Percentiles rank a stretch among this genome's conserved stretches.
These are phyloP conservation scores for Amanita inopinata DNA, from an alignment of 768 basidiomycete genomes.

Conservation along the genomic window DNA sequence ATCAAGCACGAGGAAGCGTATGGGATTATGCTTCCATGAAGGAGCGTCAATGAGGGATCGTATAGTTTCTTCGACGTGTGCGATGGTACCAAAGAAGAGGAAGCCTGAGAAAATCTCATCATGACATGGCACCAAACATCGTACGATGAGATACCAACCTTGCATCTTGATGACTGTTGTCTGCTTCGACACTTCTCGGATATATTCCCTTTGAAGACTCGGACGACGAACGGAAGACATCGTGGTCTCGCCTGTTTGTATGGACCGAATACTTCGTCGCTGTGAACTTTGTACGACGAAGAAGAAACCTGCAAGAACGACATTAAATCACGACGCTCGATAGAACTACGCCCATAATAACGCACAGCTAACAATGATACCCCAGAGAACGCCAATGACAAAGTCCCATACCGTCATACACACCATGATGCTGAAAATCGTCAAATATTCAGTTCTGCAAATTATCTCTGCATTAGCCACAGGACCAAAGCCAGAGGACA, in stretches of 20 bases:
- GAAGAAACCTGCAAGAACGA: conserved; percentile 58
- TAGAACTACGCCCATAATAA: conserved; percentile 4
- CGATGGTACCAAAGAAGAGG: conserved; percentile 91
- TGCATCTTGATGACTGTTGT: conserved; percentile 84
- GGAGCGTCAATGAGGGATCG: conserved; percentile 63
- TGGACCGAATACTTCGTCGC: conserved; percentile 70
- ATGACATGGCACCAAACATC: neutral
- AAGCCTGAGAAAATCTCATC: conserved; percentile 51
- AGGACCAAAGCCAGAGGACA: no score
- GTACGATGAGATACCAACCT: conserved; percentile 28
- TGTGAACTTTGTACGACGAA: conserved; percentile 96
- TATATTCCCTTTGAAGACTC: conserved; percentile 76
- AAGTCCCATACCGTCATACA: conserved; percentile 95
- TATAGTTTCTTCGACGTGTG: conserved; percentile 81
- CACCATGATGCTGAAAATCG: conserved; percentile 78
- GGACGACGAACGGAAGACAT: conserved; percentile 91
- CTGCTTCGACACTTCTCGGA: conserved; percentile 88
- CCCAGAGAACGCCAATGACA: conserved; percentile 86
- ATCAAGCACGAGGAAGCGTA: conserved; percentile 87
- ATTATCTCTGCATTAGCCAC: no score
- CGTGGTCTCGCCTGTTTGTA: conserved; percentile 75
- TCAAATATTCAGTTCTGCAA: conserved; percentile 65
- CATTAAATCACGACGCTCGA: neutral
- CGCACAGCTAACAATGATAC: conserved; percentile 85
- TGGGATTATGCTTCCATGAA: conserved; percentile 62